phyloP scores from a whole-genome alignment of 768 basidiomycete genomes.

The Lactifluus subvellereus region DNA sequence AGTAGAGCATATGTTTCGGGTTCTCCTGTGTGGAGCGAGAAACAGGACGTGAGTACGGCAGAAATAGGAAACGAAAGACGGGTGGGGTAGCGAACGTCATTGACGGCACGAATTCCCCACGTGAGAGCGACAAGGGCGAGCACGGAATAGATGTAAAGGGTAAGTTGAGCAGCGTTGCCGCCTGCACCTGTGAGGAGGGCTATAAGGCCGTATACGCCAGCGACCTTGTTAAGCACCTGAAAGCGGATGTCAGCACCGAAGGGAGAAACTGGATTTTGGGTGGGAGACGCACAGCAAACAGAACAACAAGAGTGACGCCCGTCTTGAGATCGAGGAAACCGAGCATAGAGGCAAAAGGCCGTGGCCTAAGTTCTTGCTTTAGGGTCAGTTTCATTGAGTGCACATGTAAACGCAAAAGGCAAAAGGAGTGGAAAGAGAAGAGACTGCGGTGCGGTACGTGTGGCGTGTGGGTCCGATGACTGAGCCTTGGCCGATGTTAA shows the following conservation, averaged over 20 bases:
- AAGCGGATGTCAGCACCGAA: constrained; percentile 18
- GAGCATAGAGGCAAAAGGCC: constrained; percentile 78
- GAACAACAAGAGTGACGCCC: constrained; percentile 78
- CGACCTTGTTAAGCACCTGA: constrained; percentile 93
- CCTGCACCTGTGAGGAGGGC: constrained; percentile 86
- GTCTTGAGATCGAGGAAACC: constrained; percentile 91
- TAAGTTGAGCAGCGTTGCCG: constrained; percentile 90
- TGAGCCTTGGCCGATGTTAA: too few species aligned
- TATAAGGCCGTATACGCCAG: constrained; percentile 93
- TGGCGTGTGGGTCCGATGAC: too few species aligned
- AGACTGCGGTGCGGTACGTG: too few species aligned
- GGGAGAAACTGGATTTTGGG: constrained; percentile 5
- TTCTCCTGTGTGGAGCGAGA: constrained; percentile 60
- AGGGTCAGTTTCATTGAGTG: constrained; percentile 70
- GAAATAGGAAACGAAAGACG: constrained; percentile 5
- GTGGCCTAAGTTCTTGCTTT: constrained; percentile 76
- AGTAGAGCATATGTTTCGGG: constrained; percentile 73
- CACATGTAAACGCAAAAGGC: background rate
- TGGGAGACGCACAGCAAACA: constrained; percentile 70
- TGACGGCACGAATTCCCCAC: constrained; percentile 86
- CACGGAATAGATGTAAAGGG: constrained; percentile 90
- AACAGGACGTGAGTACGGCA: constrained; percentile 8
- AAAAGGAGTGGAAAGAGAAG: constrained; percentile 2
- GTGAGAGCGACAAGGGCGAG: constrained; percentile 69
- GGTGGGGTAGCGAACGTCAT: constrained; percentile 54